Percentiles rank a stretch among this genome's conserved stretches.
Evolutionary conservation across 495 filamentous ascomycete genomes (phyloP).

Genomic region (Chaetomium fimeti): DNA sequence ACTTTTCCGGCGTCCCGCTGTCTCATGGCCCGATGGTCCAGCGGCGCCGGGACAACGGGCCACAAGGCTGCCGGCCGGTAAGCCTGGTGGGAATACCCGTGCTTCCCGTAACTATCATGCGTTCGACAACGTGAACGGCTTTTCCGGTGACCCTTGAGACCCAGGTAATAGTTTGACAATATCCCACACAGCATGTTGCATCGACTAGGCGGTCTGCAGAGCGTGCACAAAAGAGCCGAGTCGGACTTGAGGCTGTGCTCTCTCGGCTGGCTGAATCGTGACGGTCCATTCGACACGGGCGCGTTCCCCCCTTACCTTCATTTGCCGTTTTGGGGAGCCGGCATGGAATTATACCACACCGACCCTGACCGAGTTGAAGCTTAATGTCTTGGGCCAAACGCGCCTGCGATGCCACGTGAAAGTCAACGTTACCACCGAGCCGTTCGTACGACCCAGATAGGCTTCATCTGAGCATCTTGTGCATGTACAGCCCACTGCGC

Average conservation of each 20-base stretch:
- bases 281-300: background rate
- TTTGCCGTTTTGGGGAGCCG: background rate
- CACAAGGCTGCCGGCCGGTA: background rate
- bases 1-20: background rate
- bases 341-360: background rate
- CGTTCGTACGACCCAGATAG: background rate
- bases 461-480: background rate
- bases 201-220: slow-evolving; percentile 9
- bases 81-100: background rate
- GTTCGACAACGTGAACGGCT: background rate
- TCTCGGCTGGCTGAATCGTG: background rate
- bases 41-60: background rate
- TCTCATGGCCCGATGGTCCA: background rate
- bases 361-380: background rate
- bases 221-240: background rate
- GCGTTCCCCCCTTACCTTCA: background rate
- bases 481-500: background rate
- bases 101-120: background rate
- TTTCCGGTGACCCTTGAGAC: background rate
- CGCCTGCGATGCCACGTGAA: background rate
- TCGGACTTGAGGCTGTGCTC: slow-evolving; percentile 2
- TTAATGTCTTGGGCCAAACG: background rate
- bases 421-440: slow-evolving; percentile 5
- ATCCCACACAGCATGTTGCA: background rate
- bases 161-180: background rate